Evolutionary conservation across 495 filamentous ascomycete genomes (phyloP).

Genomic region (Podospora tetraspora): DNA sequence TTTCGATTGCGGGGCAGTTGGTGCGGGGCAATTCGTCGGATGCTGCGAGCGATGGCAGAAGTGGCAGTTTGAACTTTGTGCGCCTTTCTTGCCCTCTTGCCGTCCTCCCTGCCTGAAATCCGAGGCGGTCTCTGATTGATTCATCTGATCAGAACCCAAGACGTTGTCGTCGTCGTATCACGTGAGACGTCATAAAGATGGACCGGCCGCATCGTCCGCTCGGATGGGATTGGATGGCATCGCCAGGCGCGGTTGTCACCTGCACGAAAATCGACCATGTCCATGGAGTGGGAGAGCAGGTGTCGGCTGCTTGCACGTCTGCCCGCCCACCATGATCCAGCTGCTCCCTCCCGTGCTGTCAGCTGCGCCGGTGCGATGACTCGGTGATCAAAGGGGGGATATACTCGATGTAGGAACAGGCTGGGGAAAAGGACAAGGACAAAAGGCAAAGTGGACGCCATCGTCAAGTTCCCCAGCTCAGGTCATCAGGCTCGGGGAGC

Average conservation of each 20-base stretch:
- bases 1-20: not conserved
- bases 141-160: not conserved
- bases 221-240: not conserved
- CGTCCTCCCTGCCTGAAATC: not conserved
- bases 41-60: not conserved
- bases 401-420: not conserved
- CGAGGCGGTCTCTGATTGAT: not conserved
- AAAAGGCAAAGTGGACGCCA: not conserved
- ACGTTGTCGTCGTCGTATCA: constrained; percentile 2
- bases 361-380: not conserved
- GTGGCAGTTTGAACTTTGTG: not conserved
- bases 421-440: not conserved
- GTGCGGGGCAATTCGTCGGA: not conserved
- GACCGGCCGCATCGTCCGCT: not conserved
- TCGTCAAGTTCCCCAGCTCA: not conserved
- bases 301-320: not conserved
- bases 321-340: not conserved
- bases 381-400: not conserved
- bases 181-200: constrained; percentile 5
- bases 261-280: not conserved
- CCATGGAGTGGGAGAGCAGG: not conserved
- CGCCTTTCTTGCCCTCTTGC: not conserved
- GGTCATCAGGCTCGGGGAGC: not conserved
- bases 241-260: not conserved
- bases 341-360: not conserved